phyloP scores from a whole-genome alignment of 495 filamentous ascomycete genomes.

The Aspergillus carlsbadensis region DNA sequence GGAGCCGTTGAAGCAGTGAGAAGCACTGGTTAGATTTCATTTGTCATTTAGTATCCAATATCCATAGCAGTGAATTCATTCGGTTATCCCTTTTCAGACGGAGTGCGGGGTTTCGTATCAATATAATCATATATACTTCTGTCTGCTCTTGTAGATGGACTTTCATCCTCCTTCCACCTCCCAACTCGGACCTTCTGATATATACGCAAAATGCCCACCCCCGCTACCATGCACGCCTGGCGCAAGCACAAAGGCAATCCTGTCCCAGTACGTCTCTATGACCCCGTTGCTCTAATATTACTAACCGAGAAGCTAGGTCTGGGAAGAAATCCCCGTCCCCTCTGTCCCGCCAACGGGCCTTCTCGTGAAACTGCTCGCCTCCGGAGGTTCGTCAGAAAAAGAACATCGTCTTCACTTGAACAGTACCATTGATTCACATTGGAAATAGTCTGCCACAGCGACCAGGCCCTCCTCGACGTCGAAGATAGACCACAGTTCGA shows the following conservation, averaged over 20 bases:
- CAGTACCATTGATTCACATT: too few species aligned
- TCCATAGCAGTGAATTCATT: background rate
- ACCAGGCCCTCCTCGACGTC: conserved; percentile 21
- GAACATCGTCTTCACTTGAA: too few species aligned
- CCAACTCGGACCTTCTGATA: background rate
- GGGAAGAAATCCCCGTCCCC: conserved; percentile 21
- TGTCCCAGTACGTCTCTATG: conserved; percentile 8
- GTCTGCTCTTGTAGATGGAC: background rate
- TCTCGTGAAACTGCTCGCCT: conserved; percentile 20
- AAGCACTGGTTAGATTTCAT: background rate
- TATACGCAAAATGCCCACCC: background rate
- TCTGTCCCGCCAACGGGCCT: conserved; percentile 11
- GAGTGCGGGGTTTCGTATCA: background rate
- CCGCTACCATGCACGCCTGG: conserved; percentile 23
- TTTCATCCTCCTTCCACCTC: too few species aligned
- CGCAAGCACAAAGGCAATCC: conserved; percentile 25
- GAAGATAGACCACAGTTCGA: conserved; percentile 24
- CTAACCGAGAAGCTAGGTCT: conserved; percentile 7
- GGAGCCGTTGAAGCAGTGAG: conserved; percentile 15
- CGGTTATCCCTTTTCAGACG: conserved; percentile 8
- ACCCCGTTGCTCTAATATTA: background rate
- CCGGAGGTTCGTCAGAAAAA: conserved; percentile 19
- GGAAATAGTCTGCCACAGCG: conserved; percentile 26
- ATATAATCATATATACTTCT: background rate
- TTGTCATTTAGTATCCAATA: background rate